A percentile compares a stretch with the other conserved stretches of the same genome.
These are phyloP conservation scores for Podospora didyma DNA, from an alignment of 495 filamentous ascomycete genomes.

Conservation along the genomic window DNA sequence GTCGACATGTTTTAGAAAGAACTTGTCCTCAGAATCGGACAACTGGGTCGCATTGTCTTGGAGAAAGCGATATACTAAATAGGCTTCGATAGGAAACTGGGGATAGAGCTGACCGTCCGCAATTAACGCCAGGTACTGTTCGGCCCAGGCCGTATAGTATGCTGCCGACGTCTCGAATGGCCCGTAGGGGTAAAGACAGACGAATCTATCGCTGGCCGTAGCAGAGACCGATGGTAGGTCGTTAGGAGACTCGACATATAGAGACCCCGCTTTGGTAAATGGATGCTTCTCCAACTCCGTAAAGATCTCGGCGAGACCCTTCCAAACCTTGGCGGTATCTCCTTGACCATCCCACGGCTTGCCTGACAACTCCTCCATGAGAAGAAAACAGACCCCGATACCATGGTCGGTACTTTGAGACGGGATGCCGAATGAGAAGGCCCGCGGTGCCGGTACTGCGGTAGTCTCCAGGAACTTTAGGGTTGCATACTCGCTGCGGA, in stretches of 20 bases:
- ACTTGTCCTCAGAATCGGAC: background rate
- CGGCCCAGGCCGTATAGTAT: conserved; percentile 3
- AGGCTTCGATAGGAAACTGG: conserved; percentile 1
- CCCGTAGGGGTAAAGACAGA: background rate
- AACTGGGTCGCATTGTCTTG: background rate
- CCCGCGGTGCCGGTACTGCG: conserved; percentile 1
- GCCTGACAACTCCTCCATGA: conserved; percentile 5
- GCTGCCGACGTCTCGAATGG: background rate
- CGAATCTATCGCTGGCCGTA: conserved; percentile 5
- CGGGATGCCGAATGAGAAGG: background rate
- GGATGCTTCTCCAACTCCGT: conserved; percentile 4
- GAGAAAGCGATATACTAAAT: conserved; percentile 2
- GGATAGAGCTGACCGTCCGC: conserved; percentile 1
- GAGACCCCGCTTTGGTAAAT: background rate
- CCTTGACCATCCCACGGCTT: background rate
- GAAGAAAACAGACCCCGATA: conserved; percentile 1
- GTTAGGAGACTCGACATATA: background rate
- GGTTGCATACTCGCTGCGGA: conserved; percentile 8
- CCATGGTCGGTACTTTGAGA: background rate
- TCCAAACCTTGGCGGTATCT: background rate
- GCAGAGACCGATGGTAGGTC: background rate
- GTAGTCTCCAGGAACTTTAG: conserved; percentile 11
- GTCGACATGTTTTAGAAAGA: conserved; percentile 6
- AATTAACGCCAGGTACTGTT: conserved; percentile 3
- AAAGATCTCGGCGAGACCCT: background rate